A percentile compares a stretch with the other conserved stretches of the same genome.
Evolutionary conservation across 192 early-diverging fungal genomes (phyloP).

Genomic region (Lobosporangium transversale): DNA sequence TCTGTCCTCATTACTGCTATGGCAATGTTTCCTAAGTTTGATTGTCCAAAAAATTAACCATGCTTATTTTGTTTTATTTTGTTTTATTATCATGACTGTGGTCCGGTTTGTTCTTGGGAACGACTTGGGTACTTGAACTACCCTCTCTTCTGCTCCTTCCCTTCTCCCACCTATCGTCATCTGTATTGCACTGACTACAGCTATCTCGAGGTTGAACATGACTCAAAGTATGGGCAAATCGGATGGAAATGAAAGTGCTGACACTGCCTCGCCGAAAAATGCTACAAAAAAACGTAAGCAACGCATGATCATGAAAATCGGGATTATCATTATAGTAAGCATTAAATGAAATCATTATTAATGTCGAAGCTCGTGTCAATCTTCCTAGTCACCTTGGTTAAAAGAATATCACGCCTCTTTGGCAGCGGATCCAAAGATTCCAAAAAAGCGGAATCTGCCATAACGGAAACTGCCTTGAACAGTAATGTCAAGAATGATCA

Average conservation of each 20-base stretch:
- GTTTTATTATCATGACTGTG: no score
- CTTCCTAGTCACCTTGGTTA: slow-evolving; percentile 26
- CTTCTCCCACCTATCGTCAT: neutral
- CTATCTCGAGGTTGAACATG: slow-evolving; percentile 18
- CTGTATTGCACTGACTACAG: neutral
- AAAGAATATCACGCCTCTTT: slow-evolving; percentile 27
- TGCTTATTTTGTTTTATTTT: no score
- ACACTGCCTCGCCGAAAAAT: neutral
- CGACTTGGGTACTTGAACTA: no score
- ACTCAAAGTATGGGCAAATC: slow-evolving; percentile 2
- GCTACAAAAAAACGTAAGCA: slow-evolving; percentile 19
- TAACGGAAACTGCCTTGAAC: neutral
- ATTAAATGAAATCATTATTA: no score
- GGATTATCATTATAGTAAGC: no score
- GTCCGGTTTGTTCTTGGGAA: no score
- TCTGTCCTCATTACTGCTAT: no score
- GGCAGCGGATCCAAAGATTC: slow-evolving; percentile 19
- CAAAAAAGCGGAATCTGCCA: slow-evolving; percentile 6
- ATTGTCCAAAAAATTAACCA: no score
- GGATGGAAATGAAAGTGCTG: neutral
- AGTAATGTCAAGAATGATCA: neutral
- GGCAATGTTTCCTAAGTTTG: no score
- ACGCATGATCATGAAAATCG: no score
- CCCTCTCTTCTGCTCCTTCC: neutral
- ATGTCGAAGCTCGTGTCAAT: no score